Percentiles rank a stretch among this genome's conserved stretches.
phyloP scores from a whole-genome alignment of 2,329 filamentous ascomycete genomes.

The Cordyceps sp. region DNA sequence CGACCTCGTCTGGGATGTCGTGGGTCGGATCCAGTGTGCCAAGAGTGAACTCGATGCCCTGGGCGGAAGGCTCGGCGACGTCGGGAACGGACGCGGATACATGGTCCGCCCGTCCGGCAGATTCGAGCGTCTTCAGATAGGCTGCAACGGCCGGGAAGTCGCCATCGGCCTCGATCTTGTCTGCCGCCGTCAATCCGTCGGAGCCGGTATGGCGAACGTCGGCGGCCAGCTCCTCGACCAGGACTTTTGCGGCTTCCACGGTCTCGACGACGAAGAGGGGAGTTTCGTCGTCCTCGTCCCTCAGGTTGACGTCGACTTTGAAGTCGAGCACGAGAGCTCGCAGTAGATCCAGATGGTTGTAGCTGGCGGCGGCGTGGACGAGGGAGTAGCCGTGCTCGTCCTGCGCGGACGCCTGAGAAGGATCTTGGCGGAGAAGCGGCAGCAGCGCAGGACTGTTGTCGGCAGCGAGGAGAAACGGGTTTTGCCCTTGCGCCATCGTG shows the following conservation, averaged over 20 bases:
- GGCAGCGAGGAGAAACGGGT: slow-evolving; percentile 62
- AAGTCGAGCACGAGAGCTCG: slow-evolving; percentile 61
- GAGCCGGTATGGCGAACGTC: slow-evolving; percentile 48
- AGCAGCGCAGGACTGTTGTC: slow-evolving; percentile 64
- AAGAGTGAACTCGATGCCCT: slow-evolving; percentile 62
- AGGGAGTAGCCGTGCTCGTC: slow-evolving; percentile 91
- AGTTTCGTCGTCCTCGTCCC: slow-evolving; percentile 84
- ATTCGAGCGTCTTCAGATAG: slow-evolving; percentile 38
- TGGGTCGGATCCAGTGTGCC: slow-evolving; percentile 52
- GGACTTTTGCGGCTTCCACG: slow-evolving; percentile 55
- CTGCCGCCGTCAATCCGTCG: slow-evolving; percentile 63
- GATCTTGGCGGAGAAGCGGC: slow-evolving; percentile 55
- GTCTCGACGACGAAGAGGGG: slow-evolving; percentile 88
- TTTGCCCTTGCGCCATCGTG: slow-evolving; percentile 37
- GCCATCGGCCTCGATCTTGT: slow-evolving; percentile 64
- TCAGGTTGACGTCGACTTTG: slow-evolving; percentile 61
- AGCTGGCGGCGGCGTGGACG: slow-evolving; percentile 82
- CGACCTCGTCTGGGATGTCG: slow-evolving; percentile 45
- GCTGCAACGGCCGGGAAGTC: slow-evolving; percentile 61
- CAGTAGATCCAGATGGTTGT: slow-evolving; percentile 71
- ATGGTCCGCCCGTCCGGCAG: slow-evolving; percentile 9
- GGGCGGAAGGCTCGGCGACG: slow-evolving; percentile 38
- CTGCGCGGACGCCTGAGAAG: slow-evolving; percentile 60
- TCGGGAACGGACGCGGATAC: slow-evolving; percentile 12
- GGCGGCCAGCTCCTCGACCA: slow-evolving; percentile 70